Base-by-base conservation (phyloP, 2,329 filamentous ascomycete genomes). In the Ceratocystis cubensis region DNA sequence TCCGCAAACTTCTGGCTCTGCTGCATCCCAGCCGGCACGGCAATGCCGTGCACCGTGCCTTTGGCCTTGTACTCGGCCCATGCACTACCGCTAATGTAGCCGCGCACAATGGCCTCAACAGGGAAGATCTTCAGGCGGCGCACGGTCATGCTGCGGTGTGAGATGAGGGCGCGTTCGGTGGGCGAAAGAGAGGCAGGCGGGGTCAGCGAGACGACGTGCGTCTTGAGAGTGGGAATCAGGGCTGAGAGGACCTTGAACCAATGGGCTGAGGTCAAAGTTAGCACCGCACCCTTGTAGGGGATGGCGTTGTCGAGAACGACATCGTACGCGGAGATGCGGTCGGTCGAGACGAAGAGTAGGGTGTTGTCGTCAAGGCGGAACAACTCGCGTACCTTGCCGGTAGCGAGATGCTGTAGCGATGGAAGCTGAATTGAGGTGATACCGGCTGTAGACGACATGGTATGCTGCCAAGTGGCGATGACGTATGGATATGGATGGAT, bases 251-350 rank as follows among this genome's bases (percentile, higher is more conserved):
- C 77, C 46, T 74, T 72, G 75, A 85, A 84, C 82, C 82, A 85
- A 71, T 82, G 79, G 15, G 78, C 78, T 63, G 74, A 78, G 46
- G 76, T 71, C 61, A 74, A 72, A 33, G 78, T 81, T 63, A 84
- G 76, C 64, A 83, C 75, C 67, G 75, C 74, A 70, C 82, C 82
- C 77, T 84, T 84, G 73, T 77, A 73, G 59, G 79, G 78, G 63
- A 82, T 78, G 70, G 79, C 79, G 72, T 94, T 96, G 72, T 83
- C 78, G 81, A 96, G 86, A 71, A 96, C 85, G 71, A 95, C 91
- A 81, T 97, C 93, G 80, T 93, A 97, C 66, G 94, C 94, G 28
- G 91, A 96, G 75, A 96, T 94, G 71, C 94, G 88, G 78, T 96
- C 92, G 15, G 89, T 88, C 28, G 89, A 88, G 66, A 92, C 85